phyloP scores from a whole-genome alignment of 2,329 filamentous ascomycete genomes.

The Sarocladium brachiariae region DNA sequence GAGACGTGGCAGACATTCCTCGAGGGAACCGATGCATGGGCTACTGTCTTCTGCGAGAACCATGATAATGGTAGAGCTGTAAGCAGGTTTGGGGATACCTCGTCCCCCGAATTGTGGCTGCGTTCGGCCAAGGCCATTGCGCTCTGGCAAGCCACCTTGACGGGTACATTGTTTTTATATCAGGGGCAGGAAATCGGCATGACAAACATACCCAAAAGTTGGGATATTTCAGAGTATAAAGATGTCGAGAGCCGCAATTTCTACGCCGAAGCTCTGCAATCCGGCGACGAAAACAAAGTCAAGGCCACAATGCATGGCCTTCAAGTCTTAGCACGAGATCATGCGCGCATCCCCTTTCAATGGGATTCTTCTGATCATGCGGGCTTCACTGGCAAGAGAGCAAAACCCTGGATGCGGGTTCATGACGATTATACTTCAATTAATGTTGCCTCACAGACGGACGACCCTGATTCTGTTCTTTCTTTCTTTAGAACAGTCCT shows the following conservation, averaged over 20 bases:
- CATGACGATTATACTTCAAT: slow-evolving; percentile 50
- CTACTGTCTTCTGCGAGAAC: slow-evolving; percentile 56
- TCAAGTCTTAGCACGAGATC: slow-evolving; percentile 53
- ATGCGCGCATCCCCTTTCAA: slow-evolving; percentile 59
- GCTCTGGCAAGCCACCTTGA: slow-evolving; percentile 39
- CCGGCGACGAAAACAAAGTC: slow-evolving; percentile 27
- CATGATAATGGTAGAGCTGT: slow-evolving; percentile 56
- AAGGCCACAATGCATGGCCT: slow-evolving; percentile 44
- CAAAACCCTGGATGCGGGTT: slow-evolving; percentile 60
- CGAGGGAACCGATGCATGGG: slow-evolving; percentile 46
- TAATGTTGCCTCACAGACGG: slow-evolving; percentile 46
- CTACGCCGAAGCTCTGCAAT: slow-evolving; percentile 37
- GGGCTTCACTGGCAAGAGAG: slow-evolving; percentile 46
- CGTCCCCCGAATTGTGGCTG: slow-evolving; percentile 34
- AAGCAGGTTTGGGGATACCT: slow-evolving; percentile 43
- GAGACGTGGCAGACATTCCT: slow-evolving; percentile 43
- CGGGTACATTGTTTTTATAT: slow-evolving; percentile 50
- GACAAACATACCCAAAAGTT: slow-evolving; percentile 45
- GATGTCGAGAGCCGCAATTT: slow-evolving; percentile 48
- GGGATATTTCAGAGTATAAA: slow-evolving; percentile 46
- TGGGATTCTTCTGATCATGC: slow-evolving; percentile 53
- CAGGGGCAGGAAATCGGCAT: slow-evolving; percentile 58
- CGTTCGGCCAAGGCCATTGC: slow-evolving; percentile 47
- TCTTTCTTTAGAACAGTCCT: slow-evolving; percentile 53
- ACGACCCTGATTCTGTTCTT: slow-evolving; percentile 42